A percentile compares a stretch with the other conserved stretches of the same genome.
Conservation (phyloP, 352 stramenopile species). For the Pythium rhizo-oryzae region DNA sequence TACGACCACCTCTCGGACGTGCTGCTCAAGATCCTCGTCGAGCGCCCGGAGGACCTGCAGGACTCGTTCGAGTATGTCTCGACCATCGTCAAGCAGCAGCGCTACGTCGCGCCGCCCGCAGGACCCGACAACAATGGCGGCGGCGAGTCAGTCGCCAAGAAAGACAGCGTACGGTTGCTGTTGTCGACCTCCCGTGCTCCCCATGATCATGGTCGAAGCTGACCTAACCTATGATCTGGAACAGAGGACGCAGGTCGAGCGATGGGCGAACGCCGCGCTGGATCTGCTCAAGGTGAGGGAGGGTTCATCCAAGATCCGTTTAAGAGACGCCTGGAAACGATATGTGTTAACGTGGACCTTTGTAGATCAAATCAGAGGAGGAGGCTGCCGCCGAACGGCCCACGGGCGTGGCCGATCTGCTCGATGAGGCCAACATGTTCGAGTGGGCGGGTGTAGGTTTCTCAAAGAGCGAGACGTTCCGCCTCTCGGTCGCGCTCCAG, state of each 20-base stretch:
- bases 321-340: no score
- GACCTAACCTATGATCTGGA: not conserved
- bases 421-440: slow-evolving; percentile 86
- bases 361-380: slow-evolving; percentile 52
- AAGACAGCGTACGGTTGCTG: slow-evolving; percentile 48
- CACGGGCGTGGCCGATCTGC: slow-evolving; percentile 55
- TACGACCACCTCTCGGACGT: slow-evolving; percentile 89
- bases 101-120: slow-evolving; percentile 40
- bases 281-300: slow-evolving; percentile 62
- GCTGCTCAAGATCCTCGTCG: slow-evolving; percentile 84
- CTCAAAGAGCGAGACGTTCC: slow-evolving; percentile 79
- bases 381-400: slow-evolving; percentile 43
- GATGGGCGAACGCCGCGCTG: slow-evolving; percentile 65
- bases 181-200: not conserved
- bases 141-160: slow-evolving; percentile 43
- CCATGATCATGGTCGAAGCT: no score
- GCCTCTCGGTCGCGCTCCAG: slow-evolving; percentile 64
- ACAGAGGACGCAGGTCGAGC: slow-evolving; percentile 63
- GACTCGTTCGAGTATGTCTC: slow-evolving; percentile 90
- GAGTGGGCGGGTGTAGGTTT: slow-evolving; percentile 81
- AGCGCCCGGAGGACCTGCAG: slow-evolving; percentile 82
- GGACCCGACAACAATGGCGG: slow-evolving; percentile 19
- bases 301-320: no score
- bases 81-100: slow-evolving; percentile 81
- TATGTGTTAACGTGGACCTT: not conserved